Conservation (phyloP, 495 filamentous ascomycete species). For the Xylaria castorea region DNA sequence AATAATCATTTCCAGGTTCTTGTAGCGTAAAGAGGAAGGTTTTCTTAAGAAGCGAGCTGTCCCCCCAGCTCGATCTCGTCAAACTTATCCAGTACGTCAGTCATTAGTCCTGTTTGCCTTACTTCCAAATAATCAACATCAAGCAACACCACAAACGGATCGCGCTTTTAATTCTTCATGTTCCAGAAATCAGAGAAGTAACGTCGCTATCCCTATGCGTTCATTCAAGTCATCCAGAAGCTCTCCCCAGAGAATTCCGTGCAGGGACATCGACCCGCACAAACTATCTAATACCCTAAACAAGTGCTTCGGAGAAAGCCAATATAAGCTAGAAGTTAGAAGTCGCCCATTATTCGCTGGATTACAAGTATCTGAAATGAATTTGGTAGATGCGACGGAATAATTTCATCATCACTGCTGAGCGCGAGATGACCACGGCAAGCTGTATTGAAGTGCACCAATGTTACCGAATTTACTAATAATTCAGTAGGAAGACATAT, state of each 20-base stretch:
- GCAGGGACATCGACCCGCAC: background rate
- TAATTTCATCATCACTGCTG: background rate
- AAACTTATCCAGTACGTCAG: background rate
- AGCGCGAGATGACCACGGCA: background rate
- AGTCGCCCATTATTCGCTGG: background rate
- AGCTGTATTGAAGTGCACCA: background rate
- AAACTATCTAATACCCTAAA: background rate
- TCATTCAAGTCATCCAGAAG: background rate
- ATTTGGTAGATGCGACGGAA: background rate
- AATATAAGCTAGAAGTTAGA: background rate
- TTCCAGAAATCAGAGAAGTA: too few species aligned
- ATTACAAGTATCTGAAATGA: background rate
- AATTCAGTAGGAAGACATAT: background rate
- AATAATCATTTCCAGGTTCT: too few species aligned
- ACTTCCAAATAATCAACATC: too few species aligned
- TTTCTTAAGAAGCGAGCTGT: too few species aligned
- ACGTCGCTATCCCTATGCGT: background rate
- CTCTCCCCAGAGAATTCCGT: background rate
- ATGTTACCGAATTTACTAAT: background rate
- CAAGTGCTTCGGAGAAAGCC: background rate
- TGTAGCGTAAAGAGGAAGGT: too few species aligned
- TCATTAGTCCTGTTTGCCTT: background rate
- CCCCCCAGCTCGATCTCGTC: background rate
- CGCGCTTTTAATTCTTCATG: too few species aligned
- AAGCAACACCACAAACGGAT: too few species aligned